Evolutionary conservation across 192 early-diverging fungal genomes (phyloP), one percentile per base, ranked within the genome.

Genomic region (Coemansia sp.): DNA sequence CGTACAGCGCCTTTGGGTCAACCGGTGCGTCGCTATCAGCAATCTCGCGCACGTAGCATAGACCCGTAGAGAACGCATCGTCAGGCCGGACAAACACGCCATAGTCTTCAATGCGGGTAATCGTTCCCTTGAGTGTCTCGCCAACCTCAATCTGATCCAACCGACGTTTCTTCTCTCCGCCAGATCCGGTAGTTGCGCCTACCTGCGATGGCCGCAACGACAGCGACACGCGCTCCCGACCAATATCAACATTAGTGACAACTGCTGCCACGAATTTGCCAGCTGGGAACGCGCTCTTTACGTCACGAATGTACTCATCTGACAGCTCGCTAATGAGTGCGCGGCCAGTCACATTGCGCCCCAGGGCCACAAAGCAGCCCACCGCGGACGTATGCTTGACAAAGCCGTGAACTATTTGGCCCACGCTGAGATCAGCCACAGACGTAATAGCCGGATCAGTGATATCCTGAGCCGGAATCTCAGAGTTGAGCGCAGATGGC

Each of bases 251-350:
- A 40, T 56, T 71, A 23, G 90, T 58, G 20, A 96, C 81, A 55
- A 85, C 79, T 46, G 87, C 90, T n/a, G 76, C 82, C 10, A 97
- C 93, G 24, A 93, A 68, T 66, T 91, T 87, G 9, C 91, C 94
- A 5, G 82, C 55, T 8, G 82, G 82, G 74, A 89, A 91, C 6
- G 84, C 77, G 12, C 52, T 63, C 76, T 90, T 88, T 84, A 93
- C 93, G 62, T 96, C 91, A 61, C 91, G 91, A 42, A 96, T 71
- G 58, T 84, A 96, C 26, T 85, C 88, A 79, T 96, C 93, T 3
- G 88, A 90, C 14, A 97, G 60, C 62, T 96, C 88, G 28, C 87
- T 80, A 65, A 97, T 94, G 73, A 92, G 87, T 38, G 93, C 92
- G 55, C 92, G 87, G 15, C 81, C 95, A 57, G 71, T 70, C 21